Base-by-base conservation (phyloP, 371 early-diverging fungal genomes). In the Apophysomyces sp. region DNA sequence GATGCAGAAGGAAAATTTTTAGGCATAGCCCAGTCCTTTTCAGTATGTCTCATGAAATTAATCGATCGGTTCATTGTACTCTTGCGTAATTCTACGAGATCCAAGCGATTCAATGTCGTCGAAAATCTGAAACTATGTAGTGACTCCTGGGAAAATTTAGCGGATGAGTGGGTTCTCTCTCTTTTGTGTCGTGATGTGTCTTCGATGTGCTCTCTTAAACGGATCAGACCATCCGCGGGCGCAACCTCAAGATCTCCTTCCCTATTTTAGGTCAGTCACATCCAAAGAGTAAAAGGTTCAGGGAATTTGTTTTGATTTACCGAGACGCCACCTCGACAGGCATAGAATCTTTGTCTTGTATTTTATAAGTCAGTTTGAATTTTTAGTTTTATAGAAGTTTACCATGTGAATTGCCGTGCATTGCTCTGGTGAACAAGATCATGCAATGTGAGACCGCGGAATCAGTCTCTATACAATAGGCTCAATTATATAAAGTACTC, bases 81-180 rank as follows among this genome's bases (percentile, higher is more conserved):
- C 52, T 78, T 68, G 28, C 79, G 65, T 36, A 72, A 67, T 40
- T 77, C 82, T 1, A 69, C 65, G 29, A 76, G 30, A 49, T 67
- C 67, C 24, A 57, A 51, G 9, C 52, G 60, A 30, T 56, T 67
- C 6, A 63, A 54, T 11, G 44, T 60, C n/a, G 68, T 62, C 24
- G 84, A 75, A 62, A 85, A 85, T 11, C 74, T 76, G 66, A 74
- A 85, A 26, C 83, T 83, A 58, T 85, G 86, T 6, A 86, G 59
- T 3, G 86, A 85, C 56, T 85, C 83, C 55, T 81, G 77, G 28
- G 81, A 75, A 60, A 77, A 81, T 55, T 76, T 68, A 27, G 70
- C 57, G 16, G 26, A 40, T 18, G 57, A 53, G 13, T 55, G 63
- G 12, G 54, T 52, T 31, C 37, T 31, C 49, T 62, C 27, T 34